Evolutionary conservation across 805 yeast genomes (phyloP).

Genomic region (Wickerhamomyces pijperi): DNA sequence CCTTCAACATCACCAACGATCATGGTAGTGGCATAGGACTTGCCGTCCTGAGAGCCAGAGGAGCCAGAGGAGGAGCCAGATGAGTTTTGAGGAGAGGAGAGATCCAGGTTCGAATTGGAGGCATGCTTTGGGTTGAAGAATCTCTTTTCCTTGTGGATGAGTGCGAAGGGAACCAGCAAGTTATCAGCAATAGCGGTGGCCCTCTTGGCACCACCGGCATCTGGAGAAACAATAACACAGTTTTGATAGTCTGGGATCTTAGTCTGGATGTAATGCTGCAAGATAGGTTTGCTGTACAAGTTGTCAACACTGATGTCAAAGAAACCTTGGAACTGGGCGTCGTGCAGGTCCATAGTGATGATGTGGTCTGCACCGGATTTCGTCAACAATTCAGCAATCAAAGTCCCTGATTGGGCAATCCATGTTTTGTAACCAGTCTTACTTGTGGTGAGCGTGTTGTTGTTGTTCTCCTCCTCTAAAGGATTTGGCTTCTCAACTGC

Average conservation of each 20-base stretch:
- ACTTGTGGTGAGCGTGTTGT: conserved; percentile 15
- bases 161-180: conserved; percentile 79
- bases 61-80: too few species aligned
- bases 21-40: conserved; percentile 69
- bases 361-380: conserved; percentile 95
- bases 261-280: conserved; percentile 74
- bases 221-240: conserved; percentile 92
- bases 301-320: conserved; percentile 96
- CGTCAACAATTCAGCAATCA: conserved; percentile 77
- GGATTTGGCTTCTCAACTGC: conserved; percentile 15
- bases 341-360: conserved; percentile 96
- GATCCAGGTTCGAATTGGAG: conserved; percentile 12
- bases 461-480: conserved; percentile 1
- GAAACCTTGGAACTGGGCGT: conserved; percentile 96
- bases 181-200: conserved; percentile 93
- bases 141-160: conserved; percentile 89
- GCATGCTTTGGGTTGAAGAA: conserved; percentile 26
- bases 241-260: conserved; percentile 70
- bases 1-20: conserved; percentile 90
- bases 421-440: conserved; percentile 79
- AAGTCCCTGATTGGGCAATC: conserved; percentile 92
- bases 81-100: conserved; percentile 6
- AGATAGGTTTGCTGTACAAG: conserved; percentile 75
- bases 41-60: background rate
- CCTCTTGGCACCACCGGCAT: conserved; percentile 97